Conservation (phyloP, 768 basidiomycete genomes). For the Clitopilus hobsonii region DNA sequence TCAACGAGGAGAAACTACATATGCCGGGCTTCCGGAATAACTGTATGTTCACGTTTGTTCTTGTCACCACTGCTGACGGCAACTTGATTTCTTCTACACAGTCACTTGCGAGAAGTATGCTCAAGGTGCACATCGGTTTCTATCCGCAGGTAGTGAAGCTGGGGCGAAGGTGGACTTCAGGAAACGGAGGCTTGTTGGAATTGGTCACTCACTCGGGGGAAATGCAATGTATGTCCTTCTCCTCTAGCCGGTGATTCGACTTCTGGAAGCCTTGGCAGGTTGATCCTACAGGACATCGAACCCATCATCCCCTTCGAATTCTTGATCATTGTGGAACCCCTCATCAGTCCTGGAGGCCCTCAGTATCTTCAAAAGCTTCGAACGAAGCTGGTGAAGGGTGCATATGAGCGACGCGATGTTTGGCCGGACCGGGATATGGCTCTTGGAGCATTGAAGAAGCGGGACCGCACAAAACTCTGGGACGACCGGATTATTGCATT, state of each 20-base stretch:
- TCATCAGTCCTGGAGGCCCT: conserved; percentile 49
- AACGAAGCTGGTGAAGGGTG: conserved; percentile 35
- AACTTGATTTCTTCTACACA: conserved; percentile 15
- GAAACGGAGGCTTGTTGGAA: conserved; percentile 48
- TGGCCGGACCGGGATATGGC: conserved; percentile 49
- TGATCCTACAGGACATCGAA: conserved; percentile 45
- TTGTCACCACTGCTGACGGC: conserved; percentile 2
- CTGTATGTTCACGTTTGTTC: conserved; percentile 30
- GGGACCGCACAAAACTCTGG: conserved; percentile 39
- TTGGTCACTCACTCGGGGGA: conserved; percentile 68
- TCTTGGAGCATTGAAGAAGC: conserved; percentile 25
- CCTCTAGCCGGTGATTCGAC: neutral
- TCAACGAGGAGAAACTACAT: conserved; percentile 47
- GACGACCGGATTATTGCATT: conserved; percentile 44
- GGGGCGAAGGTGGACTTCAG: conserved; percentile 43
- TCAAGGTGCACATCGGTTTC: conserved; percentile 51
- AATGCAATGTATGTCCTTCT: conserved; percentile 50
- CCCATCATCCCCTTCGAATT: conserved; percentile 42
- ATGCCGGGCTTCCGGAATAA: conserved; percentile 36
- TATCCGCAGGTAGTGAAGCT: conserved; percentile 33
- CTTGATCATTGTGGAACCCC: conserved; percentile 59
- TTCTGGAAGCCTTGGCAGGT: conserved; percentile 26
- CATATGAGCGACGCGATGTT: conserved; percentile 43
- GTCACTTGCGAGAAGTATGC: conserved; percentile 67
- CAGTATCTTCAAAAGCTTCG: conserved; percentile 38